Evolutionary conservation across 2,329 filamentous ascomycete genomes (phyloP), one percentile per base, ranked within the genome.

Genomic region (Xylaria sp.): DNA sequence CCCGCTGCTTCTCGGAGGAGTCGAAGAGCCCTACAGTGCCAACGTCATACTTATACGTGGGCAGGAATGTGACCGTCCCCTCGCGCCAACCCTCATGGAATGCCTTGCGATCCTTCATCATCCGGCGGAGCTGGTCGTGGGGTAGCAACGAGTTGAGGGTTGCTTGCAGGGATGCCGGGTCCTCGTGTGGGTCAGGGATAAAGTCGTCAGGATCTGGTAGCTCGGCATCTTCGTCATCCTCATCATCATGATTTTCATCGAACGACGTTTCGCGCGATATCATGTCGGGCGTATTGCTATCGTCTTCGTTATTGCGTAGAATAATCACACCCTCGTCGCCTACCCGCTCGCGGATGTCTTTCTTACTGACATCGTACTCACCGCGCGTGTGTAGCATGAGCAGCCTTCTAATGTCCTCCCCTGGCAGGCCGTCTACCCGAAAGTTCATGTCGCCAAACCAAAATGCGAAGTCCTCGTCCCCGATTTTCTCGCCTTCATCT

Each of bases 371-470:
- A 63, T 86, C 86, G 69, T 92, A 92, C 72, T 92, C 87, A 54
- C 91, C 91, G 29, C 82, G 81, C 0, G 90, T 89, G 70, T 97
- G 93, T 4, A 97, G 79, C 66, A 88, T 89, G 37, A 99, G 78
- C 6, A 97, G 76, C 44, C 89, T 84, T 26, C 93, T 84, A 43
- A 99, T 94, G 69, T 99, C 94, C 37, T 94, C 89, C 1, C 92
- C 92, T 0, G 93, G 90, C 44, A 97, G 83, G 41, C 88, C 90
- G 46, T 95, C 91, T 0, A 99, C 80, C 26, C 94, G 85, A 68
- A 97, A 99, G 70, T 99, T 99, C 39, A 99, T 79, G 71, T 99
- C 94, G 6, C 94, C 94, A 66, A 96, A 90, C 91, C 93, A 97
- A 67, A 99, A 97, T 0, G 87, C 86, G 73, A 97, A 92, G 67